These are phyloP conservation scores for Cryptosporidium sp. DNA, from an alignment of 169 alveolate genomes.

Conservation along the genomic window DNA sequence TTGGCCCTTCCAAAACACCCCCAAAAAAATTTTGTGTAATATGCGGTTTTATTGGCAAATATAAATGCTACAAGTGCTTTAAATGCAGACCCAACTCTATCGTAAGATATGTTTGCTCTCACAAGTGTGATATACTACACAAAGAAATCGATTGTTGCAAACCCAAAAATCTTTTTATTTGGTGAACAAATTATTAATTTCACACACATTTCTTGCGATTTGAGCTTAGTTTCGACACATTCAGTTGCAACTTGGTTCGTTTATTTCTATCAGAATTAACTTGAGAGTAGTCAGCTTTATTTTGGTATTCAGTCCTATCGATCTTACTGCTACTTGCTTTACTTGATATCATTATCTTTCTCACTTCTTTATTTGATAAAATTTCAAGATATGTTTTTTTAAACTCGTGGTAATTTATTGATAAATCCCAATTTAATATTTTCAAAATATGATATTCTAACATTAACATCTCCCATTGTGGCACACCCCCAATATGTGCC, in stretches of 20 bases:
- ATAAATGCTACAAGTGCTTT: constrained; percentile 64
- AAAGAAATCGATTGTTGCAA: constrained; percentile 71
- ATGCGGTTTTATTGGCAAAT: constrained; percentile 65
- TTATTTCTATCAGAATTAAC: not conserved
- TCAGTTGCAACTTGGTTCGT: constrained; percentile 30
- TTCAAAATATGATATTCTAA: constrained; percentile 50
- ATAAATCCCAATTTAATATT: constrained; percentile 57
- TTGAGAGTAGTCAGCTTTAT: not conserved
- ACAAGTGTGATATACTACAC: constrained; percentile 45
- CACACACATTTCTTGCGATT: constrained; percentile 65
- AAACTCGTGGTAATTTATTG: constrained; percentile 41
- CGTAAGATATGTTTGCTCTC: constrained; percentile 73
- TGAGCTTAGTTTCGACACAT: constrained; percentile 46
- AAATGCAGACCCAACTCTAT: constrained; percentile 57
- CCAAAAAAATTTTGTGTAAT: constrained; percentile 60
- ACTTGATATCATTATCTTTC: not conserved
- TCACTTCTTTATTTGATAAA: constrained; percentile 1
- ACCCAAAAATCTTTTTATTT: constrained; percentile 63
- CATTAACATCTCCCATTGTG: constrained; percentile 75
- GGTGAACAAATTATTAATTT: constrained; percentile 9
- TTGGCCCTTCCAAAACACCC: constrained; percentile 68
- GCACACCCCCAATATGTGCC: constrained; percentile 76
- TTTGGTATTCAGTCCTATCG: not conserved
- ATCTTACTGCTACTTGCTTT: not conserved
- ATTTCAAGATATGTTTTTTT: constrained; percentile 27